These are phyloP conservation scores for Persicaria tinctoria DNA, from an alignment of 148 eudicot genomes.

Conservation along the genomic window DNA sequence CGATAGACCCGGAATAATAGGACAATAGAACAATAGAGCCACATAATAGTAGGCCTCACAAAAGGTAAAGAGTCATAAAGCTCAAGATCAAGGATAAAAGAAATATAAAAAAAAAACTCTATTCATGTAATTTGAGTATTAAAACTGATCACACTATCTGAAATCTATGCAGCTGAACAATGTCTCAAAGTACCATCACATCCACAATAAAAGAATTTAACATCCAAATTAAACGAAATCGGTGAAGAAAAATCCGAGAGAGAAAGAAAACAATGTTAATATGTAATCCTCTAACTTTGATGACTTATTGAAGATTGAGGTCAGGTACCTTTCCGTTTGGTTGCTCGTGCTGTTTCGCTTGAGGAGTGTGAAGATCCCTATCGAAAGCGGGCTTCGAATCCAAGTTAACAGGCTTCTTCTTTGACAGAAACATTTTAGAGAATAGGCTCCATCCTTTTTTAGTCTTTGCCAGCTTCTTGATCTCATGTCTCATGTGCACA, in stretches of 20 bases:
- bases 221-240: not conserved
- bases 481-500: conserved; percentile 42
- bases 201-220: not conserved
- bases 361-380: not conserved
- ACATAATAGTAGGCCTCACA: too few species aligned
- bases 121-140: not conserved
- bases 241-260: not conserved
- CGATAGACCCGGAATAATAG: too few species aligned
- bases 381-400: not conserved
- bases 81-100: too few species aligned
- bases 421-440: conserved; percentile 25
- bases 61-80: too few species aligned
- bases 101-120: too few species aligned
- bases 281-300: not conserved
- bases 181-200: not conserved
- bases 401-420: not conserved
- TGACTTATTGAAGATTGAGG: not conserved
- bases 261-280: not conserved
- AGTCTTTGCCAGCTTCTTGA: conserved; percentile 41
- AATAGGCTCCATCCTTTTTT: conserved; percentile 57
- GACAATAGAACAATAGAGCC: too few species aligned
- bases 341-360: not conserved
- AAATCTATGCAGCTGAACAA: not conserved
- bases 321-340: not conserved
- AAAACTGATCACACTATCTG: not conserved